phyloP scores from a whole-genome alignment of 2,329 filamentous ascomycete genomes.

The Colletotrichum caudatum region DNA sequence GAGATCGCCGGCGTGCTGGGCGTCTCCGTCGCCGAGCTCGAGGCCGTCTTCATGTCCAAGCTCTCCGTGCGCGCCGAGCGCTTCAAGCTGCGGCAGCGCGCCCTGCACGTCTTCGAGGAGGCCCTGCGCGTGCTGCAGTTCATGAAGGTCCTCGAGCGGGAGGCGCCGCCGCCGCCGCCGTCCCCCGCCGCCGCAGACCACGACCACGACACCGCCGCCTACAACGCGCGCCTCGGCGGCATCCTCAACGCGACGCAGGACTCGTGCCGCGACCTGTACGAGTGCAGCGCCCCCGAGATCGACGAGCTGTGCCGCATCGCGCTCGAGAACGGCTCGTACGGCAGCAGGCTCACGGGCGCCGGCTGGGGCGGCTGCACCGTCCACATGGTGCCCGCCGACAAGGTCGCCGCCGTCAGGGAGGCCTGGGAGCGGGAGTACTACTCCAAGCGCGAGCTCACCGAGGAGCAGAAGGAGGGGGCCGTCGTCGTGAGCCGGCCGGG shows the following conservation, averaged over 20 bases:
- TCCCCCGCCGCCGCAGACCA: conserved; percentile 51
- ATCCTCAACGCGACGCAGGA: conserved; percentile 91
- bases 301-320: conserved; percentile 89
- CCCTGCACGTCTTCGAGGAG: conserved; percentile 91
- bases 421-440: conserved; percentile 89
- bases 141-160: conserved; percentile 77
- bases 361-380: conserved; percentile 98
- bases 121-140: conserved; percentile 88
- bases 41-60: conserved; percentile 83
- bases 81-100: conserved; percentile 89
- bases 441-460: conserved; percentile 70
- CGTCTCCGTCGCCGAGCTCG: conserved; percentile 77
- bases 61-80: conserved; percentile 90
- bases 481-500: conserved; percentile 92
- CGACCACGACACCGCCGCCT: conserved; percentile 69
- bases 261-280: conserved; percentile 87
- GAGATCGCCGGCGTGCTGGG: conserved; percentile 82
- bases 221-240: conserved; percentile 78
- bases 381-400: conserved; percentile 88
- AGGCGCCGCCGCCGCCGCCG: conserved; percentile 52
- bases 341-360: conserved; percentile 88
- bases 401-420: conserved; percentile 80
- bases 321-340: conserved; percentile 81
- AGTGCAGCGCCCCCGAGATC: conserved; percentile 93
- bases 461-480: conserved; percentile 80